Conservation (phyloP, 768 basidiomycete genomes). For the Atractiella rhizophila region DNA sequence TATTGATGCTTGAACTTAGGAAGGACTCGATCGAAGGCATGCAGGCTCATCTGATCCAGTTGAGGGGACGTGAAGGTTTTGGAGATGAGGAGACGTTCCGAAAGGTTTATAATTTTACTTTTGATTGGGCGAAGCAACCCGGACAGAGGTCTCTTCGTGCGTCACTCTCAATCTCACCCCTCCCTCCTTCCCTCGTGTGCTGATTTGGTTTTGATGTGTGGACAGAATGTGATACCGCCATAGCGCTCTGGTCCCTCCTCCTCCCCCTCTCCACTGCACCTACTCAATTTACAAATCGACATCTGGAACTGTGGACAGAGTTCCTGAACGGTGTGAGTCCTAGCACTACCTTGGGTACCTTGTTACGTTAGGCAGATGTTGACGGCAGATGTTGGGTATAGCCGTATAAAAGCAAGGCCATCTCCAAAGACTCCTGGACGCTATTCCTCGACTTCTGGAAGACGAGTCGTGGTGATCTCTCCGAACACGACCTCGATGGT, state of each 20-base stretch:
- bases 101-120: slow-evolving; percentile 53
- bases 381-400: slow-evolving; percentile 29
- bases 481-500: neutral
- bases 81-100: slow-evolving; percentile 43
- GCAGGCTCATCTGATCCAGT: too few species aligned
- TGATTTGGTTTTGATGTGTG: neutral
- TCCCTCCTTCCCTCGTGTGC: neutral
- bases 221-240: too few species aligned
- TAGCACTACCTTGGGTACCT: too few species aligned
- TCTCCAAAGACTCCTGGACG: slow-evolving; percentile 2
- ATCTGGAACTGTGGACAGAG: slow-evolving; percentile 45
- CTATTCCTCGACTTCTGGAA: slow-evolving; percentile 48
- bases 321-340: slow-evolving; percentile 37
- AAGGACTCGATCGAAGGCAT: slow-evolving; percentile 37
- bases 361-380: too few species aligned
- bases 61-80: slow-evolving; percentile 37
- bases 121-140: slow-evolving; percentile 46
- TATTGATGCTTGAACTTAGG: too few species aligned
- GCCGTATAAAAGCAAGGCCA: slow-evolving; percentile 71
- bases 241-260: too few species aligned
- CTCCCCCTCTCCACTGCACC: too few species aligned
- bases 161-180: slow-evolving; percentile 17
- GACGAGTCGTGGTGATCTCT: neutral
- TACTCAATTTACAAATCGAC: neutral
- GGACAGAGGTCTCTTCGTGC: slow-evolving; percentile 57